phyloP scores from a whole-genome alignment of 371 early-diverging fungal species.

The Mucor indicus region DNA sequence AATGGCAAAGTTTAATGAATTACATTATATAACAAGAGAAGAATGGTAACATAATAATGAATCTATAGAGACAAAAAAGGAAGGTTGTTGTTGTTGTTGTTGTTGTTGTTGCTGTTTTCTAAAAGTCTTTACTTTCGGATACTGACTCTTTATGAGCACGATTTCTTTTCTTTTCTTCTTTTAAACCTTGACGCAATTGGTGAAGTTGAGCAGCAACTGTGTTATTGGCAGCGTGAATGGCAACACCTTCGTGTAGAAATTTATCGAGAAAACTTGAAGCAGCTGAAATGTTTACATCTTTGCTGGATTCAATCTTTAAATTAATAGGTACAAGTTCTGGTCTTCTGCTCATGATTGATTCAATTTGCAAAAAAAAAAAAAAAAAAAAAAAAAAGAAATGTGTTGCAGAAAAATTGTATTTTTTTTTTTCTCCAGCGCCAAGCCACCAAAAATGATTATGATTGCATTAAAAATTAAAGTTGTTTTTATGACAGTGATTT shows the following conservation, averaged over 20 bases:
- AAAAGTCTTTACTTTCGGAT: constrained; percentile 19
- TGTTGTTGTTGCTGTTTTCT: no score
- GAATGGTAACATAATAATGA: no score
- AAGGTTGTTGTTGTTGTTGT: not conserved
- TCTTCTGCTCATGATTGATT: constrained; percentile 21
- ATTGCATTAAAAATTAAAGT: no score
- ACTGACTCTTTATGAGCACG: constrained; percentile 1
- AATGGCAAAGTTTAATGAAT: no score
- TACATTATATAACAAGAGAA: no score
- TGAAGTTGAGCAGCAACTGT: constrained; percentile 50
- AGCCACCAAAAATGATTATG: no score
- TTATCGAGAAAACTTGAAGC: constrained; percentile 40
- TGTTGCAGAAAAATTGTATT: constrained; percentile 4
- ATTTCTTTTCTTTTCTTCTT: constrained; percentile 41
- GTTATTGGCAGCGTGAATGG: constrained; percentile 52
- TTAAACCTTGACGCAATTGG: constrained; percentile 42
- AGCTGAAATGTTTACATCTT: constrained; percentile 21
- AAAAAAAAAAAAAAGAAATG: not conserved
- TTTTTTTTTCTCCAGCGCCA: no score
- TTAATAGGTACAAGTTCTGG: constrained; percentile 39
- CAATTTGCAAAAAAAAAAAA: no score
- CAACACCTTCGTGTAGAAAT: constrained; percentile 47
- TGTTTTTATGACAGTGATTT: no score
- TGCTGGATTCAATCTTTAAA: constrained; percentile 32
- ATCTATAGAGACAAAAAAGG: constrained; percentile 8